Evolutionary conservation across 768 basidiomycete genomes (phyloP).

Genomic region (Lyophyllum atratum): DNA sequence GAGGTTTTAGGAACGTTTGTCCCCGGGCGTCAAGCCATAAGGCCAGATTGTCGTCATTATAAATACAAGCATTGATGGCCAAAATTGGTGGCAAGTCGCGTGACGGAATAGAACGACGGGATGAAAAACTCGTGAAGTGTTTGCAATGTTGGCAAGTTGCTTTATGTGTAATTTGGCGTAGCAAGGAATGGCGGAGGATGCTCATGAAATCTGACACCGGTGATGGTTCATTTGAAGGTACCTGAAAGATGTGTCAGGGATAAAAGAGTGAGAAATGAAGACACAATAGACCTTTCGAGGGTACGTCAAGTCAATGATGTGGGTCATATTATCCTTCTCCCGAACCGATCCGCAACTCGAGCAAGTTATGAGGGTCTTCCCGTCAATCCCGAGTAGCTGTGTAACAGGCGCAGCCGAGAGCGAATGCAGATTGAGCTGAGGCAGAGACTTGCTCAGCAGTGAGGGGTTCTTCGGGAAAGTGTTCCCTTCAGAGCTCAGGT

Average conservation of each 20-base stretch:
- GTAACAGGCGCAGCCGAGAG: slow-evolving; percentile 73
- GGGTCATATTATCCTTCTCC: slow-evolving; percentile 78
- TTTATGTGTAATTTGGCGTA: slow-evolving; percentile 83
- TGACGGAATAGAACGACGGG: slow-evolving; percentile 64
- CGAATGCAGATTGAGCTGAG: slow-evolving; percentile 14
- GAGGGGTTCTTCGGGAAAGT: slow-evolving; percentile 59
- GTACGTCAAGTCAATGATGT: slow-evolving; percentile 85
- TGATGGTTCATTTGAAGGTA: slow-evolving; percentile 35
- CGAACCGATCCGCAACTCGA: slow-evolving; percentile 68
- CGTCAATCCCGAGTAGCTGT: slow-evolving; percentile 82
- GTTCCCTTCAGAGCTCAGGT: slow-evolving; percentile 75
- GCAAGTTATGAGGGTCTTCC: slow-evolving; percentile 76
- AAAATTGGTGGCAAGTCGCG: slow-evolving; percentile 79
- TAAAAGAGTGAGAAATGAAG: background rate
- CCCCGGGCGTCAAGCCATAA: slow-evolving; percentile 74
- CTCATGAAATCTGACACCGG: slow-evolving; percentile 57
- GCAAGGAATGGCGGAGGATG: slow-evolving; percentile 73
- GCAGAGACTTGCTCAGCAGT: slow-evolving; percentile 38
- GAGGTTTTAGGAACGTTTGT: slow-evolving; percentile 61
- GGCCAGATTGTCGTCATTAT: slow-evolving; percentile 70
- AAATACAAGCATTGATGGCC: slow-evolving; percentile 82
- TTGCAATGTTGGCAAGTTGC: slow-evolving; percentile 86
- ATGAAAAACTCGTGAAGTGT: slow-evolving; percentile 71
- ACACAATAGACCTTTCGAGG: slow-evolving; percentile 69
- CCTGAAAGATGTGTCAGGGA: slow-evolving; percentile 23